Base-by-base conservation (phyloP, 257 asterid species). In the Penstemon barbatus region DNA sequence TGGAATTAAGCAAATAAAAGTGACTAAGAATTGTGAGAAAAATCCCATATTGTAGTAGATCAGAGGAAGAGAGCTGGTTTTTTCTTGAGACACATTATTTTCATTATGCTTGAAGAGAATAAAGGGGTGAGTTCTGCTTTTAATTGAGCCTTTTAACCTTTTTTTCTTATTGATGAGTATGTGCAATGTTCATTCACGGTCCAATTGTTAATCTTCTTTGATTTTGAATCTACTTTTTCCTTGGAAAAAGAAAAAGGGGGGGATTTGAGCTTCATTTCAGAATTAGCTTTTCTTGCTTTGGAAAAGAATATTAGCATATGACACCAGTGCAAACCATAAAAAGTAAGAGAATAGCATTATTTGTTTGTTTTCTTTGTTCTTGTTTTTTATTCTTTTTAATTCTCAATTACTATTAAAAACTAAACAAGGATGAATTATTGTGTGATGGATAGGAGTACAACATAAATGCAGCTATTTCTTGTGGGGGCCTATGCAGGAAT, bases 281-380 rank as follows among this genome's bases (percentile, higher is more conserved):
- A 41, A 19, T 73, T 56, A 54, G 53, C 83, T 78, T 79, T 81
- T 80, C 65, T 55, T 84, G 75, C 87, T 77, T 82, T 80, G 78
- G 82, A 59, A 85, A 79, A 82, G 89, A 87, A 85, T 80, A 71
- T 71, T 74, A 72, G 61, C 66, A 78, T 75, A 67, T 71, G 69
- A 63, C 77, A 77, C 61, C 71, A 67, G 64, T 78, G 77, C 81
- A 86, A 81, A 61, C 81, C 79, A 66, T 49, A 73, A 25, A 78
- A 83, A 80, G 77, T 51, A 60, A 66, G 71, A 65, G 8, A 65
- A 15, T 50, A 50, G 13, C 79, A 75, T 69, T 73, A 38, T 48
- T 69, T 78, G 66, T 62, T 58, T 65, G 65, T 55, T 42, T 39
- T 45, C 57, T 65, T 13, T 42, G 2, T 61, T 15, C 36, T 36